Evolutionary conservation across 768 basidiomycete species (phyloP).

Genomic region (Lactifluus pinguis): DNA sequence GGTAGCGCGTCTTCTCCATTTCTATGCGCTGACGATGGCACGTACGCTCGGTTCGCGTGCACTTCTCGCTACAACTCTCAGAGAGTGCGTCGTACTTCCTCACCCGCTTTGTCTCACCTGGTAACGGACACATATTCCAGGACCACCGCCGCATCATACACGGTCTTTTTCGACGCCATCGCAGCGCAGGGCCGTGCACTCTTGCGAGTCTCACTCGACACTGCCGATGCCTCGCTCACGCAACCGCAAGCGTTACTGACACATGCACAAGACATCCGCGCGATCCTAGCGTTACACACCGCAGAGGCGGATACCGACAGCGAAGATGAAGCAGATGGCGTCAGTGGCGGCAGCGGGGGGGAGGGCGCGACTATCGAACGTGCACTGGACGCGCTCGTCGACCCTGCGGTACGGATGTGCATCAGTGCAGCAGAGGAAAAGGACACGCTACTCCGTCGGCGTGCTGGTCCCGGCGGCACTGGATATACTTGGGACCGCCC

Average conservation of each 20-base stretch:
- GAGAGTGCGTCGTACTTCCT: slow-evolving; percentile 45
- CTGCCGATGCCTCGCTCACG: slow-evolving; percentile 58
- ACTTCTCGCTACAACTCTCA: slow-evolving; percentile 60
- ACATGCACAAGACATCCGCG: slow-evolving; percentile 73
- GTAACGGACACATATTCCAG: slow-evolving; percentile 32
- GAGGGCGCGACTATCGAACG: slow-evolving; percentile 44
- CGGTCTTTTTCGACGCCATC: slow-evolving; percentile 82
- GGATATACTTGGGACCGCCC: slow-evolving; percentile 58
- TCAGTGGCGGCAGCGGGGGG: neutral
- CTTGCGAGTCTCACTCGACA: slow-evolving; percentile 44
- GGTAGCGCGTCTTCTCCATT: slow-evolving; percentile 90
- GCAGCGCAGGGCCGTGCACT: slow-evolving; percentile 72
- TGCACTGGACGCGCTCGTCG: slow-evolving; percentile 76
- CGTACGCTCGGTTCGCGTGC: slow-evolving; percentile 85
- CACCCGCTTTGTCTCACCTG: neutral
- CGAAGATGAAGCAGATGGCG: slow-evolving; percentile 13
- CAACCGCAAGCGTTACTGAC: slow-evolving; percentile 78
- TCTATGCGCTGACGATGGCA: slow-evolving; percentile 88
- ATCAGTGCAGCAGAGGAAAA: slow-evolving; percentile 58
- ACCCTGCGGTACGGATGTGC: slow-evolving; percentile 77
- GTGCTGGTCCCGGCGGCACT: neutral
- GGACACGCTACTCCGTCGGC: slow-evolving; percentile 49
- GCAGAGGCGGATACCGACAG: slow-evolving; percentile 23
- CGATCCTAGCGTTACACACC: slow-evolving; percentile 61
- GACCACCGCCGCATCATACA: slow-evolving; percentile 71